These are phyloP conservation scores for Pseudopediastrum boryanum DNA, from an alignment of 139 green algal species.

Conservation along the genomic window DNA sequence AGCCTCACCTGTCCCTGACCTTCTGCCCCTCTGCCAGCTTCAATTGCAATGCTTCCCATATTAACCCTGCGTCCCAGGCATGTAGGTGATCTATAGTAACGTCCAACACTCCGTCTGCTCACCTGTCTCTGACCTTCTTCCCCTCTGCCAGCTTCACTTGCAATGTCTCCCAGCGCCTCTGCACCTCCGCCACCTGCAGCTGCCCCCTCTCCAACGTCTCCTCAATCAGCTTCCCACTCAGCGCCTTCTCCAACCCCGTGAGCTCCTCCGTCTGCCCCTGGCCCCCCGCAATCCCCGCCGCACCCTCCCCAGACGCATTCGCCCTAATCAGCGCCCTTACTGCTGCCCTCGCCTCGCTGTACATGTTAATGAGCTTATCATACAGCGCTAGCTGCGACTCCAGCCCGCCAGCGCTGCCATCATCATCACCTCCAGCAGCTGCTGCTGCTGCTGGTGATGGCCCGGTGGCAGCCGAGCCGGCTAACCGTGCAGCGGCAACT, in stretches of 20 bases:
- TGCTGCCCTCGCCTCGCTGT: conserved; percentile 62
- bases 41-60: too few species aligned
- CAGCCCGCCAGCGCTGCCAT: conserved; percentile 8
- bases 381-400: conserved; percentile 61
- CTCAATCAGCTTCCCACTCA: conserved; percentile 68
- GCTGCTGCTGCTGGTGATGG: not conserved
- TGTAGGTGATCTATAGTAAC: too few species aligned
- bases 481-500: conserved; percentile 1
- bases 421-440: not conserved
- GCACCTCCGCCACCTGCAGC: conserved; percentile 19
- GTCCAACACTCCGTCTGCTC: too few species aligned
- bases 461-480: not conserved
- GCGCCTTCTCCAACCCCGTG: conserved; percentile 48
- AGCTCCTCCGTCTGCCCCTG: conserved; percentile 47
- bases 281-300: not conserved
- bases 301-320: not conserved
- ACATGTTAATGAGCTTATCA: conserved; percentile 70
- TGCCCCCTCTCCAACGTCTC: conserved; percentile 38
- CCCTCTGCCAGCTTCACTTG: not conserved
- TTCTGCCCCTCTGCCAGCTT: too few species aligned
- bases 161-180: not conserved
- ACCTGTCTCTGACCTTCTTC: conserved; percentile 10
- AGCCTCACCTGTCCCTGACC: conserved; percentile 24
- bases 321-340: conserved; percentile 30
- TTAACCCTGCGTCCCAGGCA: too few species aligned